Percentiles rank a stretch among this genome's conserved stretches.
Conservation (phyloP, 371 early-diverging fungal species). For the Mycotypha africana region DNA sequence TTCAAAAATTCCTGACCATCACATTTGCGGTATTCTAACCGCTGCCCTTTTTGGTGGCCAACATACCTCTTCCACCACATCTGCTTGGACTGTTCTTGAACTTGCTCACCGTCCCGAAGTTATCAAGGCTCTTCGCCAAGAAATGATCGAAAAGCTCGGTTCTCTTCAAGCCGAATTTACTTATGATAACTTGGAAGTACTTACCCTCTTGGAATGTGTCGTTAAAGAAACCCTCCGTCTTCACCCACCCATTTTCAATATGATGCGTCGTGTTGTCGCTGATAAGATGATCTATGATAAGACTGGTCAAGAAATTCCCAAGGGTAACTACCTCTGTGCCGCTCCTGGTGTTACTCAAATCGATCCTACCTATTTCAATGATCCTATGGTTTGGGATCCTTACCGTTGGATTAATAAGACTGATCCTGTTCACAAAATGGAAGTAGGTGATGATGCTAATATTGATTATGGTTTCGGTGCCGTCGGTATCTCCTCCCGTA, state of each 20-base stretch:
- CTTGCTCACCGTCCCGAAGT: slow-evolving; percentile 76
- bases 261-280: slow-evolving; percentile 88
- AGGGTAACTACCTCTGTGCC: slow-evolving; percentile 83
- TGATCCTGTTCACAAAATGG: slow-evolving; percentile 40
- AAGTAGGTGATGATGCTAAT: slow-evolving; percentile 63
- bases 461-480: slow-evolving; percentile 84
- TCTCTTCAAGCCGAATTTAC: slow-evolving; percentile 54
- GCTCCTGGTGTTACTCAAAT: slow-evolving; percentile 80
- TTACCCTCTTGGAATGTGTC: slow-evolving; percentile 71
- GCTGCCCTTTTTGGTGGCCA: slow-evolving; percentile 95
- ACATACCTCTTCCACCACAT: slow-evolving; percentile 92
- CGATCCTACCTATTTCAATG: slow-evolving; percentile 71
- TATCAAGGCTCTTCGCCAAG: slow-evolving; percentile 52
- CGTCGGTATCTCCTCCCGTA: slow-evolving; percentile 64
- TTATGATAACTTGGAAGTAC: slow-evolving; percentile 74
- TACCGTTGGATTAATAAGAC: slow-evolving; percentile 64
- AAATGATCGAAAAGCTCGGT: slow-evolving; percentile 59
- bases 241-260: slow-evolving; percentile 88
- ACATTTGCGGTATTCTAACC: slow-evolving; percentile 92
- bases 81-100: slow-evolving; percentile 89
- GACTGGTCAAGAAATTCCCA: slow-evolving; percentile 78
- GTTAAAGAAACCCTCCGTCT: slow-evolving; percentile 91
- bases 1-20: slow-evolving; percentile 64
- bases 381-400: slow-evolving; percentile 80
- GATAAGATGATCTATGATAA: slow-evolving; percentile 61